Base-by-base conservation (phyloP, 2,329 filamentous ascomycete species). In the Neonectria magnoliae region DNA sequence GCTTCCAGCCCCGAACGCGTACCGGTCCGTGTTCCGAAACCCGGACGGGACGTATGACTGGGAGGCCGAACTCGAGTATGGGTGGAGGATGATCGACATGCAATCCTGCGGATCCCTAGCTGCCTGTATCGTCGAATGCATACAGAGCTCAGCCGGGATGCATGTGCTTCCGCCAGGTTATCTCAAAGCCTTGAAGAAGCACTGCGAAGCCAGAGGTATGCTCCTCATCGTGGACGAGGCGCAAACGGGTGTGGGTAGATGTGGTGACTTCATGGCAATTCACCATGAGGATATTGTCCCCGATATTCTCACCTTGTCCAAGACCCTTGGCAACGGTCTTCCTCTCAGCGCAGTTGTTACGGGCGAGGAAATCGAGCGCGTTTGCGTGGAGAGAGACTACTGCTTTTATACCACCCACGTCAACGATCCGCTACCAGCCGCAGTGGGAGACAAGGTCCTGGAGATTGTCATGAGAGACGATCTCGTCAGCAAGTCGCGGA, bases 71-170 rank as follows among this genome's bases (percentile, higher is more conserved):
- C 77, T 90, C 2, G 81, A 87, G 18, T 88, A 85, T 65, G 87
- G 87, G 5, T 91, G 87, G 82, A 79, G 80, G 18, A 79, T 91
- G 76, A 80, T 91, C 20, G 88, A 91, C 65, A 80, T 82, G 48
- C 84, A 87, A 59, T 87, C 83, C 1, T 85, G 83, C 60, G 89
- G 88, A 0, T 90, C 87, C 0, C 81, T 91, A 0, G 88, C 89
- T 1, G 89, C 88, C 1, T 85, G 87, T 57, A 88, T 91, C 59
- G 79, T 91, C 54, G 88, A 91, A 74, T 87, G 85, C 16, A 89
- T 91, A 41, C 82, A 88, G 10, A 86, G 84, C 27, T 80, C 81
- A 0, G 88, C 83, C 0, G 88, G 89, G 2, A 89, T 91, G 78
- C 83, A 87, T 33, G 84, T 85, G 1, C 80, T 89, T 0, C 88